Conservation (phyloP, 164 flowering plant species). For the Magnolia changhungtana region DNA sequence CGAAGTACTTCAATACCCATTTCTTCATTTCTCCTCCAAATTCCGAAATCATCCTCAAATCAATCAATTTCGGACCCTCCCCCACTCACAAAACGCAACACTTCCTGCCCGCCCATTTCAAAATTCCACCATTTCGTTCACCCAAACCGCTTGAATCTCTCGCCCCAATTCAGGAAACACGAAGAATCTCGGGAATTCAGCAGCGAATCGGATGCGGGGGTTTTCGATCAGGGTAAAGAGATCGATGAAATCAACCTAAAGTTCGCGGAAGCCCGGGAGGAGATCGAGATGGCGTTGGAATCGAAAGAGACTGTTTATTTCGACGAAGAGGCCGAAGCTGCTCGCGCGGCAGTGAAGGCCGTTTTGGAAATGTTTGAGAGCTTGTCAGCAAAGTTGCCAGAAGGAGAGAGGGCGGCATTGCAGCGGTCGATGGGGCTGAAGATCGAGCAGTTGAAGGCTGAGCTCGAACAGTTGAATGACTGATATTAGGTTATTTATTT, state of each 20-base stretch:
- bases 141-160: constrained; percentile 12
- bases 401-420: constrained; percentile 48
- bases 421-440: constrained; percentile 91
- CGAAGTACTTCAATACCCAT: constrained; percentile 24
- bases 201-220: constrained; percentile 17
- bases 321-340: constrained; percentile 81
- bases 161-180: constrained; percentile 8
- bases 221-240: constrained; percentile 45
- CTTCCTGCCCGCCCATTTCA: constrained; percentile 11
- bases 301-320: constrained; percentile 93
- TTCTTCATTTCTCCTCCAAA: constrained; percentile 20
- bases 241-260: constrained; percentile 84
- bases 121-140: constrained; percentile 16
- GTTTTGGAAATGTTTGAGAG: constrained; percentile 63
- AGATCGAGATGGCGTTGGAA: constrained; percentile 89
- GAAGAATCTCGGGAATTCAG: constrained; percentile 26
- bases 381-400: constrained; percentile 50
- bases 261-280: constrained; percentile 95
- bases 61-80: neutral
- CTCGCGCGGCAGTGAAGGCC: constrained; percentile 63
- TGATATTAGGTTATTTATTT: constrained; percentile 30
- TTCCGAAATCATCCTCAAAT: constrained; percentile 11
- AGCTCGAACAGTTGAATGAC: constrained; percentile 74
- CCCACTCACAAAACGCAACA: constrained; percentile 10
- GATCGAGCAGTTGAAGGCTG: constrained; percentile 94